Evolutionary conservation across 306 rosid species (phyloP).

Genomic region (Lotus japonicus): DNA sequence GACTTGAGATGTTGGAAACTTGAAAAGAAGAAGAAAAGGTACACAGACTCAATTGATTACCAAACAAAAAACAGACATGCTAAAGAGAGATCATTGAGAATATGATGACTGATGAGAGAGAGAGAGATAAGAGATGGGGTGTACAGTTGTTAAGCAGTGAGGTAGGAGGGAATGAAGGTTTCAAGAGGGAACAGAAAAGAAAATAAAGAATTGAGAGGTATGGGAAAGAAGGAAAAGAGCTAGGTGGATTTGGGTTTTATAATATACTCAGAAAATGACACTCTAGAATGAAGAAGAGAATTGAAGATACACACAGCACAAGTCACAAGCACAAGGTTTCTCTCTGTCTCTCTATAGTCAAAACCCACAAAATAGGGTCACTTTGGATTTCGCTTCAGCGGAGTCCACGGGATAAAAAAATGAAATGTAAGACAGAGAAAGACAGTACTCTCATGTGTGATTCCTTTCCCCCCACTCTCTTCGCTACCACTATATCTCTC

Average conservation of each 20-base stretch:
- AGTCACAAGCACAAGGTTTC: slow-evolving; percentile 20
- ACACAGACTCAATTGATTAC: neutral
- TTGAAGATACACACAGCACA: neutral
- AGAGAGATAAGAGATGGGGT: neutral
- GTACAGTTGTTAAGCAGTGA: slow-evolving; percentile 6
- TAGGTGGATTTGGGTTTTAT: slow-evolving; percentile 32
- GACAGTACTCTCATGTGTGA: slow-evolving; percentile 54
- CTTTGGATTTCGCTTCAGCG: slow-evolving; percentile 51
- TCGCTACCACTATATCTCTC: slow-evolving; percentile 34
- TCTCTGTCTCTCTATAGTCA: slow-evolving; percentile 26
- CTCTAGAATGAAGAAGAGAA: slow-evolving; percentile 26
- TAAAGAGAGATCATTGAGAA: slow-evolving; percentile 11
- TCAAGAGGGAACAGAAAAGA: neutral
- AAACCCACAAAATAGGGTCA: slow-evolving; percentile 34
- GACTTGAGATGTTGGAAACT: neutral
- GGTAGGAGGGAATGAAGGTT: slow-evolving; percentile 13
- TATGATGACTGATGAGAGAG: slow-evolving; percentile 6
- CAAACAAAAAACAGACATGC: slow-evolving; percentile 38
- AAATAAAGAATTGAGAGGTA: slow-evolving; percentile 4
- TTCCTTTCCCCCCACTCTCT: slow-evolving; percentile 79
- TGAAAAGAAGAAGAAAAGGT: neutral
- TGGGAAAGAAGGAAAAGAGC: neutral
- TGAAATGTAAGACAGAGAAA: slow-evolving; percentile 38
- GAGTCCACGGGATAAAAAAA: slow-evolving; percentile 59
- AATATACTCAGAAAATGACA: slow-evolving; percentile 79